Evolutionary conservation across 164 flowering plant genomes (phyloP), one percentile per base, ranked within the genome.

Genomic region (Nymphaea thermarum): DNA sequence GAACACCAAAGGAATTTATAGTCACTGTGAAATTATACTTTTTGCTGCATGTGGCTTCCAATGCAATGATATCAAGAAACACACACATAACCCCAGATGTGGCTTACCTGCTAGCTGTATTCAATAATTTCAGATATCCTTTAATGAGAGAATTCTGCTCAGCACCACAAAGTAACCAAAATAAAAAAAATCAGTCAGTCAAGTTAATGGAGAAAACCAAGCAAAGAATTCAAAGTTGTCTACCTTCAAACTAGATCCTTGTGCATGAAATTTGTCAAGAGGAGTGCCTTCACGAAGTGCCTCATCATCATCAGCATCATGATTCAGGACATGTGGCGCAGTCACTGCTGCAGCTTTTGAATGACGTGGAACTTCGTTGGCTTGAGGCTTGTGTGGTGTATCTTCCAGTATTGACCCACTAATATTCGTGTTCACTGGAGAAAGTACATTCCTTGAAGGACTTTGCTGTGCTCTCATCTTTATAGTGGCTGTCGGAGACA

Each of bases 51-150:
- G 36, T 25, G 36, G 36, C 36, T 25, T 25, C 36, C 36, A 25
- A 25, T 25, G 36, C 36, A 25, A 25, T 25, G 36, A 25, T 25
- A 25, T 25, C 36, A 25, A 25, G 36, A 25, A 25, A 25, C 36
- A 25, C 1, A 25, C 36, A 25, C 36, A 25, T 25, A 25, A 25
- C 36, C 0, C 36, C 36, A 51, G 66, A 62, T 14, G 17, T 42
- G 53, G 68, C 77, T 75, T 79, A 90, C 98, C 80, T 85, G 88
- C 79, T 87, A 41, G 97, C 98, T 15, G 83, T 69, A 65, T 91
- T 94, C 73, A 94, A 73, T 82, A 94, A 84, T 51, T 80, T 83
- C 60, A 90, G 76, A 66, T 87, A 94, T 70, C 90, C 93, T 77
- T 86, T 79, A 43, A 76, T 69, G 25, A 94, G 87, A 36, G 81